Base-by-base conservation (phyloP, 2,329 filamentous ascomycete genomes). In the Diaporthe helianthi region DNA sequence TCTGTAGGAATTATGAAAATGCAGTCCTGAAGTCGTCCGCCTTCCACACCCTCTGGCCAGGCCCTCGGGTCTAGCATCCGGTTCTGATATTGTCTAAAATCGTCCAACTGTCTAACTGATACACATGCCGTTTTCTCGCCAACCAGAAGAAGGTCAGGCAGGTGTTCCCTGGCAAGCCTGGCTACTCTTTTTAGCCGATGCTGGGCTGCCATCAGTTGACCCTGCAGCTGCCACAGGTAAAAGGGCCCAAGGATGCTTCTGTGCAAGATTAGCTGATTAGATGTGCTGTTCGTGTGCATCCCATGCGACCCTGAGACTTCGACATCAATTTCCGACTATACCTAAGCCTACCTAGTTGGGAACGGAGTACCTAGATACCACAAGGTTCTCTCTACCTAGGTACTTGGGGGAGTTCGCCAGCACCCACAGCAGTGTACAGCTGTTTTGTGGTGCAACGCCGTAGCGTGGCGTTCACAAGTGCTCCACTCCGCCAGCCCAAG, bases 171-270 rank as follows among this genome's bases (percentile, higher is more conserved):
- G 53, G 36, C 31, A 17, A 17, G 31, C 53, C 33, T 38, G 61
- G 49, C 61, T 31, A 44, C 49, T 67, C 52, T 67, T n/a, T n/a
- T n/a, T n/a, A 58, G 29, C 44, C 65, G 41, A 51, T 51, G 52
- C 31, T 67, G 46, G 58, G 65, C 52, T 41, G 65, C 46, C 52
- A 67, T 67, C 52, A 54, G 41, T 58, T 67, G 31, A 58, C 65
- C 65, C 31, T 58, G 65, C 65, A 67, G 65, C 65, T 49, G 29
- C 33, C 41, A 22, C 64, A 36, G 29, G n/a, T n/a, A n/a, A n/a
- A n/a, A n/a, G n/a, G 52, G 41, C 52, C 49, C 52, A 47, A n/a
- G 38, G 41, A 67, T 58, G 54, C 41, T n/a, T n/a, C n/a, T 22
- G 29, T 41, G 38, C 44, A 49, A 55, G 41, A 55, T 46, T 33